Evolutionary conservation across 2,329 filamentous ascomycete genomes (phyloP), one percentile per base, ranked within the genome.

Genomic region (Beauveria sp.): DNA sequence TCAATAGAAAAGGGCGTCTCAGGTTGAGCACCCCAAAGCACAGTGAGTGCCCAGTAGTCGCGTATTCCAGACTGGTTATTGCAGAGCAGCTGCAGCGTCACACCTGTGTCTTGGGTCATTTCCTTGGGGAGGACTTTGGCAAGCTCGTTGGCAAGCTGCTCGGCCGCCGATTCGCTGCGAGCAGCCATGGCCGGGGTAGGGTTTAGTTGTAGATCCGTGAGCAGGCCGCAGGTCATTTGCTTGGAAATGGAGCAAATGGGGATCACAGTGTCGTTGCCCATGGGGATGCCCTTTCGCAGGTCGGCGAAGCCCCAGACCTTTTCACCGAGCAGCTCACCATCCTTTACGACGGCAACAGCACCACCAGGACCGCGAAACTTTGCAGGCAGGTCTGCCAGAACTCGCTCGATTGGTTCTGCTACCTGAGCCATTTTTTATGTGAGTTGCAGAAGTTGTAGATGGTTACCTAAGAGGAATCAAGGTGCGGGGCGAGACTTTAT

Each of bases 221-320:
- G 61, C 4, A 74, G 63, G 5, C 72, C 68, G 58, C 75, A 77
- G 2, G 76, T 65, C 66, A 77, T 75, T 57, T 79, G 77, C 64
- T 79, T 79, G 2, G 76, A 56, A 62, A 79, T 79, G 6, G 76
- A 79, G 64, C 77, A 79, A 61, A 79, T 78, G 12, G 77, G 77
- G 22, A 79, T 63, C 10, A 70, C 68, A 1, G 71, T 77, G 5
- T 72, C 61, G 5, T 71, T 47, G 0, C 68, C 71, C 64, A 79
- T 69, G 5, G 69, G 70, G 24, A 74, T 71, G 5, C 71, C 70
- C 9, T 64, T 54, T n/a, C 76, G 69, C 22, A 79, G 59, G 65
- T 79, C 70, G 22, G 77, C 75, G 56, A 72, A 79, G 41, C 77
- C 77, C 75, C 76, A 79, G 44, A 70, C 67, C 3, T 71, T 71